phyloP scores from a whole-genome alignment of 208 protist species.

The Lotmaria passim region DNA sequence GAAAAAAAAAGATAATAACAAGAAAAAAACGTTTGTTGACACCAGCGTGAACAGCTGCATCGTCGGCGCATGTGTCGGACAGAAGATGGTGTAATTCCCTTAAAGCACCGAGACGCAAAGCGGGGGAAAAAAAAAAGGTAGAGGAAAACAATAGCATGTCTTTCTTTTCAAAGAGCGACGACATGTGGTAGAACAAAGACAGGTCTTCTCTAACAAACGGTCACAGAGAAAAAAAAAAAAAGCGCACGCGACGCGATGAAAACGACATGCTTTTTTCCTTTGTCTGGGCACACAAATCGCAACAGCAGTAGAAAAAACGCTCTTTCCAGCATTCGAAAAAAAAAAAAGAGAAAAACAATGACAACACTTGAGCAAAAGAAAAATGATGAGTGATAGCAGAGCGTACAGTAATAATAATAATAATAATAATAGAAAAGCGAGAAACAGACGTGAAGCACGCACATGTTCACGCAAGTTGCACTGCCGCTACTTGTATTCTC shows the following conservation, averaged over 20 bases:
- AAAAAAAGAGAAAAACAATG: slow-evolving; percentile 21
- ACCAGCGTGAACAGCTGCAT: too few relatives aligned
- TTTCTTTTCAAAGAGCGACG: neutral
- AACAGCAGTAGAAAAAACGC: neutral
- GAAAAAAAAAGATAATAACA: neutral
- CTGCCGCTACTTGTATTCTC: slow-evolving; percentile 4
- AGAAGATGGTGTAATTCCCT: too few relatives aligned
- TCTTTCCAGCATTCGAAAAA: neutral
- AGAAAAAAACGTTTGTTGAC: slow-evolving; percentile 17
- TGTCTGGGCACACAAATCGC: neutral
- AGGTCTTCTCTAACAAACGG: neutral
- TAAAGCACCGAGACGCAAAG: neutral
- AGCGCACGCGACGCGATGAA: too few relatives aligned
- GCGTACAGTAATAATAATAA: slow-evolving; percentile 19
- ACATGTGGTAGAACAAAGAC: neutral
- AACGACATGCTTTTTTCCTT: neutral
- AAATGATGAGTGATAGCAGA: slow-evolving; percentile 12
- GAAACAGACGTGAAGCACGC: slow-evolving; percentile 7
- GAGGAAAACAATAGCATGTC: neutral
- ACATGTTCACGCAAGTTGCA: slow-evolving; percentile 11
- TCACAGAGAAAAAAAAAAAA: neutral
- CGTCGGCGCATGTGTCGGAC: neutral
- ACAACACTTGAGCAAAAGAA: slow-evolving; percentile 6
- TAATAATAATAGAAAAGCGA: slow-evolving; percentile 3
- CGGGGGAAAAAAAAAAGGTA: neutral